phyloP scores from a whole-genome alignment of 306 rosid species.

The Sesbania bispinosa region DNA sequence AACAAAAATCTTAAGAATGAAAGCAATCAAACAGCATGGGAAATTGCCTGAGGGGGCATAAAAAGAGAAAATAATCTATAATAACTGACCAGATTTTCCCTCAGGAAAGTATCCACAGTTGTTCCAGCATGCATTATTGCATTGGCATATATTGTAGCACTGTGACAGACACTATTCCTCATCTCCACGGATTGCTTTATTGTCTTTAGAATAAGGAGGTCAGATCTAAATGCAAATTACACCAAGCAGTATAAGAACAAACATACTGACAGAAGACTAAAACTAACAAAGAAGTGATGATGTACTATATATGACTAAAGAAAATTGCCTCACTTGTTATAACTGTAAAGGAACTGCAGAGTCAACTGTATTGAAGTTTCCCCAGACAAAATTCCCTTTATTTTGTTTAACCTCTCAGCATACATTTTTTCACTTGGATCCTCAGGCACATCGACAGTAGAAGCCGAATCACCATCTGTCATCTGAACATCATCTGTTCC shows the following conservation, averaged over 20 bases:
- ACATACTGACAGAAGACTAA: background rate
- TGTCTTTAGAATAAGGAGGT: constrained; percentile 93
- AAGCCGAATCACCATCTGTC: constrained; percentile 56
- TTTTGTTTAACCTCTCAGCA: constrained; percentile 75
- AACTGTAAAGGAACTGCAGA: constrained; percentile 89
- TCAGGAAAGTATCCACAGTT: constrained; percentile 90
- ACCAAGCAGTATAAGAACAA: constrained; percentile 29
- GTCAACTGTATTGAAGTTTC: constrained; percentile 93
- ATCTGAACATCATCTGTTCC: constrained; percentile 78
- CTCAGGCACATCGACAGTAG: constrained; percentile 43
- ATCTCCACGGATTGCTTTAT: constrained; percentile 98
- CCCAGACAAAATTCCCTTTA: constrained; percentile 92
- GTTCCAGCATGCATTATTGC: constrained; percentile 99
- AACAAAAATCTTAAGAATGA: background rate
- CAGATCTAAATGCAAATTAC: constrained; percentile 58
- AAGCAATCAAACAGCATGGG: background rate
- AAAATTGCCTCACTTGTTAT: constrained; percentile 79
- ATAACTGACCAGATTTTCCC: constrained; percentile 81
- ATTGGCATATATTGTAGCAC: constrained; percentile 96
- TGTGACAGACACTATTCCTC: constrained; percentile 96
- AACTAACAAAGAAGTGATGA: constrained; percentile 13
- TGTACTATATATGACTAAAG: background rate
- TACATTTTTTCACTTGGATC: constrained; percentile 79
- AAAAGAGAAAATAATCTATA: background rate
- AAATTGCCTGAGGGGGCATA: background rate